Evolutionary conservation across 176 grass and related monocot species (phyloP), one percentile per base, ranked within the genome.

Genomic region (Coix lacrymajobi): DNA sequence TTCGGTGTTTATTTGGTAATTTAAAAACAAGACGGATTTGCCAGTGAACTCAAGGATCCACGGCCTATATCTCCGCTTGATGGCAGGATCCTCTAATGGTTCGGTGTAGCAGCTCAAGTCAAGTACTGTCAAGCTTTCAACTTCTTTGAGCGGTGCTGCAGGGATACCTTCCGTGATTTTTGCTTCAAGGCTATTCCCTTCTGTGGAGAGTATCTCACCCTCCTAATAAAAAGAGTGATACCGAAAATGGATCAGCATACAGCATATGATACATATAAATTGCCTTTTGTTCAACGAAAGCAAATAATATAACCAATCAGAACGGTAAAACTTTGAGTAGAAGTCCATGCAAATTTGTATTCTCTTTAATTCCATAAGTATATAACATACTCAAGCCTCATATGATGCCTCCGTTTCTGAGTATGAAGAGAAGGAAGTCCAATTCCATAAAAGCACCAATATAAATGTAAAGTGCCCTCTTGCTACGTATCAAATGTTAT

Each of bases 111-210:
- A 69, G 14, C 14, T 76, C 46, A 85, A 49, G n/a, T 36, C 2
- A 25, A n/a, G 60, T n/a, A 12, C 7, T 25, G 29, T 80, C 70
- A 89, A 76, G 63, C 77, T 77, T 44, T 26, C 33, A 89, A 24
- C 78, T 75, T 84, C 34, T 71, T 86, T 17, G 58, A 71, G 17
- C 38, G 60, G 30, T 5, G 58, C 46, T 43, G 79, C 24, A 65
- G 16, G 34, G 79, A 67, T 11, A 85, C 46, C 68, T 82, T 90
- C 25, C 32, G 37, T 26, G 58, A 48, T 66, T 76, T 86, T 11
- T 73, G 66, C 79, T 79, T 86, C 79, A 86, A 40, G n/a, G 58
- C 66, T 13, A 86, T 40, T 62, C 88, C 84, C 39, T 79, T 78
- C 66, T 67, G 65, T 1, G 78, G 72, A 78, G 79, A 72, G 26